A percentile compares a stretch with the other conserved stretches of the same genome.
phyloP scores from a whole-genome alignment of 192 early-diverging fungal genomes.

The Entomortierella beljakovae region DNA sequence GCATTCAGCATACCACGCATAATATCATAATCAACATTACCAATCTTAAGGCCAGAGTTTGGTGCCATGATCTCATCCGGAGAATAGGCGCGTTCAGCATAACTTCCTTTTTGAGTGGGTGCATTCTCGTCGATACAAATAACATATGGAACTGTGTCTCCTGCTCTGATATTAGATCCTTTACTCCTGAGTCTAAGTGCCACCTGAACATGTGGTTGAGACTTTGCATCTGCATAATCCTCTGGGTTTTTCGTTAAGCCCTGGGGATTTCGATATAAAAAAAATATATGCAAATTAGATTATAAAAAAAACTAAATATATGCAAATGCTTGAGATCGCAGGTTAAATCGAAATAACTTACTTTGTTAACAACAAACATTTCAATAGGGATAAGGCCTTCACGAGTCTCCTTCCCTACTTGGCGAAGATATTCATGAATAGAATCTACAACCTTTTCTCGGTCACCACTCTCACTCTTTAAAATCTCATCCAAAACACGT shows the following conservation, averaged over 20 bases:
- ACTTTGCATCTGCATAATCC: conserved; percentile 87
- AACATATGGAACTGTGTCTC: conserved; percentile 96
- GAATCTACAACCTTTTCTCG: conserved; percentile 78
- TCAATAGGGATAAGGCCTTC: conserved; percentile 76
- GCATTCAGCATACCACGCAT: no score
- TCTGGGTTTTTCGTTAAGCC: conserved; percentile 92
- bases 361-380: conserved; percentile 94
- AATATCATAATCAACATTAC: conserved; percentile 41
- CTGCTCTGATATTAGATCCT: conserved; percentile 74
- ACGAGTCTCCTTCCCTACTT: conserved; percentile 78
- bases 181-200: conserved; percentile 82
- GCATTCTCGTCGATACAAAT: conserved; percentile 71
- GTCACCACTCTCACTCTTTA: conserved; percentile 57
- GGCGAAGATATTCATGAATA: conserved; percentile 81
- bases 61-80: conserved; percentile 80
- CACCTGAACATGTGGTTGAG: conserved; percentile 96
- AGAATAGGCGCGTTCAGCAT: conserved; percentile 84
- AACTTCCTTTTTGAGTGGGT: conserved; percentile 46
- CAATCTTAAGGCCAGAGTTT: conserved; percentile 57
- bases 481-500: conserved; percentile 73
- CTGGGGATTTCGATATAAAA: conserved; percentile 29
- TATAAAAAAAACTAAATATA: no score
- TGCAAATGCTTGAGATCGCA: no score
- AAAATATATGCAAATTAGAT: neutral
- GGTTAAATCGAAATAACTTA: conserved; percentile 18